Evolutionary conservation across 2,329 filamentous ascomycete species (phyloP), one percentile per base, ranked within the genome.

Genomic region (Nemania sp.): DNA sequence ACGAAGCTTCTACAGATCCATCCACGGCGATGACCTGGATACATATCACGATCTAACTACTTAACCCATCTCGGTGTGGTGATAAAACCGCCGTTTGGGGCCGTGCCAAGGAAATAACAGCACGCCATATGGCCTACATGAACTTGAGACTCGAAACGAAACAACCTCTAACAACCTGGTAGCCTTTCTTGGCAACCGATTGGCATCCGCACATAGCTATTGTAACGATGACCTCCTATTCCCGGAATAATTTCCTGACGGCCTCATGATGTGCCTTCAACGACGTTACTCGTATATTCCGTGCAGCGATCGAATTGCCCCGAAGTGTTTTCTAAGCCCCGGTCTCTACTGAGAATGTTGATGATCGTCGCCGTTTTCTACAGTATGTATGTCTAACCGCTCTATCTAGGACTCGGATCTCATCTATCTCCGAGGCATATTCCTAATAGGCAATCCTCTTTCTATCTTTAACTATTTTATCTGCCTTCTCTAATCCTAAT

Each of bases 61-160:
- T n/a, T 59, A 45, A 29, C 26, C 15, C 10, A 5, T 45, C 22
- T 51, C 27, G 35, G 11, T 26, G 15, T 45, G 38, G 22, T 7
- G 24, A 53, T 32, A 15, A 27, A 35, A 20, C 52, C 24, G 7
- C 5, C 22, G 2, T 57, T 57, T 47, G 41, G 45, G 10, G 38
- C 29, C 6, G 10, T 20, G 58, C n/a, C 32, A 56, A 53, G 43
- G n/a, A 35, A 47, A 47, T 63, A 53, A 29, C 18, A 41, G 24
- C 51, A 5, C 27, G 20, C 11, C 24, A n/a, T 22, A 22, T 18
- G 35, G 41, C 45, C 56, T 57, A 24, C 38, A 57, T 24, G 5
- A 32, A 32, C 8, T 38, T 54, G 57, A 65, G 61, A 58, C 66
- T 54, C 32, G 56, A 68, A 68, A 68, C 66, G 57, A 65, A 68